A percentile compares a stretch with the other conserved stretches of the same genome.
Evolutionary conservation across 73 alveolate species (phyloP).

Genomic region (Breviolum minutum): DNA sequence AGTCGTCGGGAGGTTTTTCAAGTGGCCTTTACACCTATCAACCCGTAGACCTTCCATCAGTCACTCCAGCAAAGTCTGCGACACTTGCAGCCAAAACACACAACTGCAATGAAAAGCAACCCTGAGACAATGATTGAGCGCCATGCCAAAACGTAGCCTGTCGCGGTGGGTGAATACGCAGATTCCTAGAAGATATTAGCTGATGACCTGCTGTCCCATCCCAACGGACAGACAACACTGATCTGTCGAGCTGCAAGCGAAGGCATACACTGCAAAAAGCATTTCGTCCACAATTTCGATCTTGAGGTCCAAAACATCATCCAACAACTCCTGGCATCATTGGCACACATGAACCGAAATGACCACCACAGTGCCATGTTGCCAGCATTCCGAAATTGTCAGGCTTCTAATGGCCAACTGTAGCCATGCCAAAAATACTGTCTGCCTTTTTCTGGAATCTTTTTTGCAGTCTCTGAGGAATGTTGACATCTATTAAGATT

Average conservation of each 20-base stretch:
- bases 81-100: constrained; percentile 30
- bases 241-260: neutral
- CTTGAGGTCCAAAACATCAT: constrained; percentile 65
- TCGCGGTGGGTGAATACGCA: neutral
- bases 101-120: constrained; percentile 18
- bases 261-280: constrained; percentile 54
- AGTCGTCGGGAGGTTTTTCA: too few relatives aligned
- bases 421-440: neutral
- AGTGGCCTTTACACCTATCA: neutral
- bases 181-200: neutral
- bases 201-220: neutral
- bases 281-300: constrained; percentile 66
- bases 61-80: neutral
- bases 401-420: too few relatives aligned
- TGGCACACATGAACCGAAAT: neutral
- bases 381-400: neutral
- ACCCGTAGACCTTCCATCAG: neutral
- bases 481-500: neutral
- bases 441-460: neutral
- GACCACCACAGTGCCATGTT: neutral
- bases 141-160: constrained; percentile 83
- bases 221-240: neutral
- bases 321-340: constrained; percentile 74
- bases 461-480: neutral
- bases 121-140: constrained; percentile 60